phyloP scores from a whole-genome alignment of 1,284 basidiomycete genomes.

The Wallemia hederae region DNA sequence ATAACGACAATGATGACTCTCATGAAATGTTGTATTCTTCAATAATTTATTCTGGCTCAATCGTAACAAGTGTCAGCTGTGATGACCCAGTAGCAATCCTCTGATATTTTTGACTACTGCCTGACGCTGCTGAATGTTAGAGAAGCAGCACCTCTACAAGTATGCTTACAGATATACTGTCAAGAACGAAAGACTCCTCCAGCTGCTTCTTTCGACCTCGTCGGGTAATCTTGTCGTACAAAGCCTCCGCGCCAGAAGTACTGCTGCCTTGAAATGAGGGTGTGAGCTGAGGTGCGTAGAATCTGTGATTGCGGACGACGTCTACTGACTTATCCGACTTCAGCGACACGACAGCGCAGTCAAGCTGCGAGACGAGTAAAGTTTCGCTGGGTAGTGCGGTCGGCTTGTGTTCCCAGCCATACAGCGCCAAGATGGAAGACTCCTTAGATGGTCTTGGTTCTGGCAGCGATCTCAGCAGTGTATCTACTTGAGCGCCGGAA shows the following conservation, averaged over 20 bases:
- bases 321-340: not conserved
- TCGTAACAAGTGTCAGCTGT: not conserved
- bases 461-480: not conserved
- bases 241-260: not conserved
- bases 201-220: not conserved
- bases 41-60: not conserved
- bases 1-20: not conserved
- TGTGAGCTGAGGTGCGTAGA: not conserved
- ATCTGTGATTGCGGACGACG: not conserved
- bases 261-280: not conserved
- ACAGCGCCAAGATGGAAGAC: not conserved
- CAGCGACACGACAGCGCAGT: not conserved
- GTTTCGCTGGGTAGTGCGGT: not conserved
- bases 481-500: not conserved
- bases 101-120: not conserved
- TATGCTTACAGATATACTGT: not conserved
- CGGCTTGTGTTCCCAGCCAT: not conserved
- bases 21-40: not conserved
- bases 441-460: not conserved
- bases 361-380: not conserved
- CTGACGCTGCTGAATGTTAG: not conserved
- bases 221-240: not conserved
- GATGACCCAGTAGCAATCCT: not conserved
- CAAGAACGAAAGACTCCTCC: not conserved
- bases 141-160: not conserved